phyloP scores from a whole-genome alignment of 345 rosid genomes.

The Lepidium africanum region DNA sequence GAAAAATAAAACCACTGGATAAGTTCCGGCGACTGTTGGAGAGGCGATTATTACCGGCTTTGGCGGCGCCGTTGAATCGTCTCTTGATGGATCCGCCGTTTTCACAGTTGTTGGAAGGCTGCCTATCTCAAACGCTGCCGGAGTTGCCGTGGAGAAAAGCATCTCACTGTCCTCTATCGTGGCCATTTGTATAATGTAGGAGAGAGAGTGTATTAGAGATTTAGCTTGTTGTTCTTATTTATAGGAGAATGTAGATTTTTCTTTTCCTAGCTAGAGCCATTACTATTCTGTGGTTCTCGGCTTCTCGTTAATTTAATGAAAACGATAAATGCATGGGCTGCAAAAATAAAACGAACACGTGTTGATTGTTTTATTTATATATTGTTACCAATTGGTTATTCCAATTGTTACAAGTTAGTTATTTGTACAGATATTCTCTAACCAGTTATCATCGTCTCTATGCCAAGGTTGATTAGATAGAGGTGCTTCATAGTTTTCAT shows the following conservation, averaged over 20 bases:
- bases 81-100: not conserved
- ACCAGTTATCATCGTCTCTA: too few relatives aligned
- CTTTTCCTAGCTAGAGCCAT: not conserved
- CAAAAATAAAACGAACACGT: conserved; percentile 3
- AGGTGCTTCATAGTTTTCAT: too few relatives aligned
- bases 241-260: not conserved
- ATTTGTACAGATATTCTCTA: too few relatives aligned
- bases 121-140: conserved; percentile 8
- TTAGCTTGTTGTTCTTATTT: not conserved
- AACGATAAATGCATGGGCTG: not conserved
- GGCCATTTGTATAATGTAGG: not conserved
- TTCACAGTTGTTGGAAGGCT: conserved; percentile 17
- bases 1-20: conserved; percentile 29
- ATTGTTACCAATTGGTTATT: not conserved
- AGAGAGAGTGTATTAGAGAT: not conserved
- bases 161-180: not conserved
- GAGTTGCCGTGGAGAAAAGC: not conserved
- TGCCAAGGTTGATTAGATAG: too few relatives aligned
- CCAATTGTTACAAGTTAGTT: not conserved
- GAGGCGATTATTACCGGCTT: conserved; percentile 14
- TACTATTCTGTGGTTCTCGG: not conserved
- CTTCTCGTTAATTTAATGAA: not conserved
- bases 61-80: conserved; percentile 15
- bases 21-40: conserved; percentile 25
- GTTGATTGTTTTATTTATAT: not conserved